Conservation (phyloP, 768 basidiomycete species). For the Aureoboletus auriporus region DNA sequence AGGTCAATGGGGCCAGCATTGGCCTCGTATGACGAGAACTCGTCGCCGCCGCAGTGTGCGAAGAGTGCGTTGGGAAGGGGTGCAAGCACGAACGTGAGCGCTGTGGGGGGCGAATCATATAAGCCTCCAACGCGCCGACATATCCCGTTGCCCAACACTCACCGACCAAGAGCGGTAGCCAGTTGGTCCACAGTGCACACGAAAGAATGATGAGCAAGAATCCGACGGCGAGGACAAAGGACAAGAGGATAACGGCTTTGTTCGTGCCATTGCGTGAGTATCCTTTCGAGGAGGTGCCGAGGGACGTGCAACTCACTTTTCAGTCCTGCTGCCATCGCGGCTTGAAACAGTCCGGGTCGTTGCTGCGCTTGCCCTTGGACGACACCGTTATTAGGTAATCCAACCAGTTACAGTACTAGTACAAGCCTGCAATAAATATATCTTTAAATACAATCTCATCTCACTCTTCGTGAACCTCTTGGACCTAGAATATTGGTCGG, state of each 20-base stretch:
- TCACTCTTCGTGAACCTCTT: conserved; percentile 28
- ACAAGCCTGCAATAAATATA: too few species aligned
- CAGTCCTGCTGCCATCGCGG: conserved; percentile 59
- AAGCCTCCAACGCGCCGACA: neutral
- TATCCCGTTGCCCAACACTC: conserved; percentile 26
- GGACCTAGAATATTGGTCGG: conserved; percentile 33
- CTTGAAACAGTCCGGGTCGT: neutral
- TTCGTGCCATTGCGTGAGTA: neutral
- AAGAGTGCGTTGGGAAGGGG: conserved; percentile 94
- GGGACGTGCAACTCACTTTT: conserved; percentile 46
- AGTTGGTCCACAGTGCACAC: conserved; percentile 94
- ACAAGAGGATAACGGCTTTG: conserved; percentile 90
- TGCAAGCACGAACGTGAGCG: conserved; percentile 91
- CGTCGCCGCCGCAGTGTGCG: conserved; percentile 87
- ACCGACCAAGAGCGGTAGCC: conserved; percentile 97
- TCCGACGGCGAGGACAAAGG: conserved; percentile 96
- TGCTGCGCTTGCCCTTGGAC: conserved; percentile 5
- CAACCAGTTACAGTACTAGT: neutral
- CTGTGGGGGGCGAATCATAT: conserved; percentile 36
- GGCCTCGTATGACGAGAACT: conserved; percentile 77
- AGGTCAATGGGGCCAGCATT: conserved; percentile 75
- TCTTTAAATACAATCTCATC: conserved; percentile 10
- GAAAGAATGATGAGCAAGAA: conserved; percentile 97
- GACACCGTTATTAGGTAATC: conserved; percentile 22
- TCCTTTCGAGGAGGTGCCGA: too few species aligned